phyloP scores from a whole-genome alignment of 805 yeast species.

The Barnettozyma californica region DNA sequence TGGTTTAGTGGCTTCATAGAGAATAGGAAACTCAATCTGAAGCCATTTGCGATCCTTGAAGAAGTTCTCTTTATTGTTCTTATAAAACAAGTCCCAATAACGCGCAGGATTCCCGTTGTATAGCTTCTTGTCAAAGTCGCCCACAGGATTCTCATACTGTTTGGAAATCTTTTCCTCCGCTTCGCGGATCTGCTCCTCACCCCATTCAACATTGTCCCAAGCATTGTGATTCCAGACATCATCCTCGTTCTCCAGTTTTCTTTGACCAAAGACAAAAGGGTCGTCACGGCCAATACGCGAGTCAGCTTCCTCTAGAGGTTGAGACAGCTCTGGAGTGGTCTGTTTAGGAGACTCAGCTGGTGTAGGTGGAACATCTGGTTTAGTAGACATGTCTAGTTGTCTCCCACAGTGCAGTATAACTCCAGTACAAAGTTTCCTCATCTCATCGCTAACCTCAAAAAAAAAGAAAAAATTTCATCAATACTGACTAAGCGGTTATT shows the following conservation, averaged over 20 bases:
- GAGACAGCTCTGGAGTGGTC: neutral
- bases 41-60: conserved; percentile 97
- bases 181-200: conserved; percentile 73
- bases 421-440: neutral
- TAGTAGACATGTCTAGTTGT: neutral
- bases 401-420: neutral
- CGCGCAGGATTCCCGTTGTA: conserved; percentile 85
- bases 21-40: conserved; percentile 84
- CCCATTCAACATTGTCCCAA: conserved; percentile 96
- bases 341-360: neutral
- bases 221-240: conserved; percentile 94
- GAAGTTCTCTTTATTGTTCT: conserved; percentile 86
- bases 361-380: neutral
- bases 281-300: conserved; percentile 75
- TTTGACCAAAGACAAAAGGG: conserved; percentile 90
- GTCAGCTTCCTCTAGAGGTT: conserved; percentile 16
- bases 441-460: neutral
- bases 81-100: conserved; percentile 93
- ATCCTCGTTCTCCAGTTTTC: conserved; percentile 62
- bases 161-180: conserved; percentile 70
- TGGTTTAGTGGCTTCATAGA: conserved; percentile 72
- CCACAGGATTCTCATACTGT: conserved; percentile 81
- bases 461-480: neutral
- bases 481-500: neutral
- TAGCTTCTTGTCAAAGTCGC: conserved; percentile 72